Base-by-base conservation (phyloP, 163 green algal species). In the Volvox carteri region DNA sequence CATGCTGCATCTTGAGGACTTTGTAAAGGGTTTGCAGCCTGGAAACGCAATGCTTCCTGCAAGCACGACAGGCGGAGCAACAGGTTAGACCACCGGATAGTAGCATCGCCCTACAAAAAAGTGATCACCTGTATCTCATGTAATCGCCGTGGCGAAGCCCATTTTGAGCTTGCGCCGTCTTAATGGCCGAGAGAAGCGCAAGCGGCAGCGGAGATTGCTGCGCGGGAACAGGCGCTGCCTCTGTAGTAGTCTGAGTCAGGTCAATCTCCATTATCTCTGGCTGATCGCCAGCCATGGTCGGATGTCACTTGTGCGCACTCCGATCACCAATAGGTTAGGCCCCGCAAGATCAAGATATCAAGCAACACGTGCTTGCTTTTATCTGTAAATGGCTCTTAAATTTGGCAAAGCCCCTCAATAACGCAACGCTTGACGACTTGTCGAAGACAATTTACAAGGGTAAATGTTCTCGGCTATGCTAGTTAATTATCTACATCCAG, bases 71-170 rank as follows among this genome's bases (percentile, higher is more conserved):
- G 48, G 48, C 33, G 41, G 25, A 33, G 62, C 18, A 48, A 42
- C 21, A 65, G 60, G 25, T 65, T 48, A 52, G 28, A 19, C 37
- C 2, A 52, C 25, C 35, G n/a, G n/a, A n/a, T n/a, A n/a, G n/a
- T n/a, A n/a, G n/a, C n/a, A n/a, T n/a, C n/a, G n/a, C n/a, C n/a
- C n/a, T n/a, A n/a, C n/a, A n/a, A n/a, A n/a, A n/a, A n/a, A n/a
- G n/a, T n/a, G 65, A 30, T 48, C 37, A 95, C 96, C 96, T 98
- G 93, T 99, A 99, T n/a, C 96, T 90, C 37, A 88, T 90, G 91
- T 96, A 98, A 85, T 99, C 97, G 1, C 86, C 93, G 86, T 99
- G 97, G 72, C 97, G 95, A 0, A 99, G 89, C 0, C 97, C 97
- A 73, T 98, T 96, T 70, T 98, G 90, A 19, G 92, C 83, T 85